These are phyloP conservation scores for Vitis labrusca DNA, from an alignment of 164 flowering plant species.

Conservation along the genomic window DNA sequence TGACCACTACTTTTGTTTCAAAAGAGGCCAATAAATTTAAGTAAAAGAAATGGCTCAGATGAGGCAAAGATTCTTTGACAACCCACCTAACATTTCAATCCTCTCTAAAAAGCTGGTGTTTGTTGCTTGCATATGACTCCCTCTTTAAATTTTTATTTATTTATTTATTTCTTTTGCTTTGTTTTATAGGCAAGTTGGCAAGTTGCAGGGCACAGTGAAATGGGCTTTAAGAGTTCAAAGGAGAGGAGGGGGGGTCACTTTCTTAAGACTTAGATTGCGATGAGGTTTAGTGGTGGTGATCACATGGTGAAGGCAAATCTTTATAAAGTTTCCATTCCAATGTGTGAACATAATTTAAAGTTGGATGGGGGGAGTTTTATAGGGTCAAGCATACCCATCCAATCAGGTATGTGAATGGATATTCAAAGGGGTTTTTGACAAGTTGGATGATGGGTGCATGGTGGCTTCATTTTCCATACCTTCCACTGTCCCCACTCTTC, in stretches of 20 bases:
- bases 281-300: slow-evolving; percentile 8
- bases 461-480: too few relatives aligned
- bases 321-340: not conserved
- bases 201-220: slow-evolving; percentile 8
- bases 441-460: too few relatives aligned
- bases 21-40: slow-evolving; percentile 8
- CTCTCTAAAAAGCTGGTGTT: slow-evolving; percentile 5
- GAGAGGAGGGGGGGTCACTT: slow-evolving; percentile 12
- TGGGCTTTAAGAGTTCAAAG: slow-evolving; percentile 6
- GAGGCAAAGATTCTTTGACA: slow-evolving; percentile 6
- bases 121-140: not conserved
- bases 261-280: slow-evolving; percentile 3
- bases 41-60: not conserved
- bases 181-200: slow-evolving; percentile 18
- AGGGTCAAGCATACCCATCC: too few relatives aligned
- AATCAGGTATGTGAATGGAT: too few relatives aligned
- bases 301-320: slow-evolving; percentile 7
- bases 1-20: slow-evolving; percentile 5
- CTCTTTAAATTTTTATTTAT: too few relatives aligned
- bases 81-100: not conserved
- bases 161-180: not conserved
- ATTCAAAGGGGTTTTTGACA: too few relatives aligned
- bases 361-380: not conserved
- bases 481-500: too few relatives aligned
- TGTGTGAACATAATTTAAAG: slow-evolving; percentile 6